These are phyloP conservation scores for Xylariaceae sp. DNA, from an alignment of 2,329 filamentous ascomycete genomes.

Conservation along the genomic window DNA sequence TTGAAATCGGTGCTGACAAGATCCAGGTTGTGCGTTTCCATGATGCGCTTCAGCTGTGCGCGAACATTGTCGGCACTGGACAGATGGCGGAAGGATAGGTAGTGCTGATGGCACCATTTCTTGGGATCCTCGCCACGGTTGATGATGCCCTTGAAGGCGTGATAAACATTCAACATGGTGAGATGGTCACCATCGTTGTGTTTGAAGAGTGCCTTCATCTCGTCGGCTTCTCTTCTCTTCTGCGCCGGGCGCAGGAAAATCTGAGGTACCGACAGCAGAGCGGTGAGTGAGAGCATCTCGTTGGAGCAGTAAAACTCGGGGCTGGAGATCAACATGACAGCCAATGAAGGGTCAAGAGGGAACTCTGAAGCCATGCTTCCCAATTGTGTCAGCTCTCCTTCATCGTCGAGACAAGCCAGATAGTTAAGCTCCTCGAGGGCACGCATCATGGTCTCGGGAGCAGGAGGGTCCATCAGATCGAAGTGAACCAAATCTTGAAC, in stretches of 20 bases:
- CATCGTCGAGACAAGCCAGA: constrained; percentile 90
- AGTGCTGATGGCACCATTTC: constrained; percentile 96
- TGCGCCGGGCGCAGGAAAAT: constrained; percentile 84
- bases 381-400: constrained; percentile 83
- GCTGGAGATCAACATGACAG: constrained; percentile 96
- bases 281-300: constrained; percentile 92
- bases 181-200: constrained; percentile 93
- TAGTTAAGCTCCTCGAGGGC: constrained; percentile 97
- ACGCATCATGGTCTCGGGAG: constrained; percentile 96
- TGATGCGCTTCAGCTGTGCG: constrained; percentile 85
- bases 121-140: constrained; percentile 64
- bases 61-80: constrained; percentile 93
- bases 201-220: constrained; percentile 93
- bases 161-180: constrained; percentile 94
- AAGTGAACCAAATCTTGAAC: constrained; percentile 96
- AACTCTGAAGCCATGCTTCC: constrained; percentile 90
- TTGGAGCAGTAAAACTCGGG: constrained; percentile 99
- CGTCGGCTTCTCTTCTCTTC: constrained; percentile 84
- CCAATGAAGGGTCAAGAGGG: constrained; percentile 85
- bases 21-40: constrained; percentile 86
- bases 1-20: constrained; percentile 85
- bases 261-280: constrained; percentile 88
- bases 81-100: constrained; percentile 81
- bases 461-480: constrained; percentile 96
- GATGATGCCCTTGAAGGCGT: constrained; percentile 81